Conservation (phyloP, 768 basidiomycete species). For the Cubamyces sp. region DNA sequence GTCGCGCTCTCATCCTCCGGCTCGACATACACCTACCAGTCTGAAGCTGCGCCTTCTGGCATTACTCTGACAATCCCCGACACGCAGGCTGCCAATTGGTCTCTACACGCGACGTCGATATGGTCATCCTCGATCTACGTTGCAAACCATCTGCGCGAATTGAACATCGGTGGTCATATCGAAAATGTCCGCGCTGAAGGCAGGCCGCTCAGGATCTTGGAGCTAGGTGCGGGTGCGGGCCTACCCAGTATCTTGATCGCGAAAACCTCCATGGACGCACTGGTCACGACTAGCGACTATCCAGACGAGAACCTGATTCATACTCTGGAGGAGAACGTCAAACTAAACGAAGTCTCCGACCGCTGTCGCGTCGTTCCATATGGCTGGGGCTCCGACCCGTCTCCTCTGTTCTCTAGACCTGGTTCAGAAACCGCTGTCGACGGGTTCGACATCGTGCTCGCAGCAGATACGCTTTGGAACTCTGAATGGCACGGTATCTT, state of each 20-base stretch:
- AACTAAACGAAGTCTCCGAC: conserved; percentile 48
- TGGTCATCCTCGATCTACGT: conserved; percentile 73
- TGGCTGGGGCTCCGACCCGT: conserved; percentile 65
- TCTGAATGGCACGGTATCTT: conserved; percentile 59
- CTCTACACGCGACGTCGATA: conserved; percentile 75
- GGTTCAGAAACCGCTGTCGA: background rate
- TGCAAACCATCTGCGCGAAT: conserved; percentile 61
- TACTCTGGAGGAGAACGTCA: conserved; percentile 61
- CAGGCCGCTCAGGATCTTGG: conserved; percentile 49
- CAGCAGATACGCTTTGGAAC: conserved; percentile 83
- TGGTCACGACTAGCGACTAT: conserved; percentile 68
- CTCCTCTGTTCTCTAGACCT: conserved; percentile 32
- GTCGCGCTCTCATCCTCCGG: conserved; percentile 63
- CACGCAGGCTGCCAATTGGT: conserved; percentile 70
- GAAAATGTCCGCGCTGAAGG: conserved; percentile 17
- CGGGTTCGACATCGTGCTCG: conserved; percentile 67
- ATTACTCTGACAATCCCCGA: conserved; percentile 64
- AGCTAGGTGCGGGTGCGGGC: conserved; percentile 77
- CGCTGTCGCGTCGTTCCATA: conserved; percentile 60
- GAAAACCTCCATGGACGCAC: conserved; percentile 43
- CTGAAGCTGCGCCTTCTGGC: background rate
- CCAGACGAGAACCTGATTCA: conserved; percentile 65
- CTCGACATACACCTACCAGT: conserved; percentile 51
- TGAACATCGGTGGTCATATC: conserved; percentile 42
- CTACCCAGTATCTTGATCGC: conserved; percentile 73